Conservation (phyloP, 805 yeast genomes). For the Wickerhamomyces strasburgensis region DNA sequence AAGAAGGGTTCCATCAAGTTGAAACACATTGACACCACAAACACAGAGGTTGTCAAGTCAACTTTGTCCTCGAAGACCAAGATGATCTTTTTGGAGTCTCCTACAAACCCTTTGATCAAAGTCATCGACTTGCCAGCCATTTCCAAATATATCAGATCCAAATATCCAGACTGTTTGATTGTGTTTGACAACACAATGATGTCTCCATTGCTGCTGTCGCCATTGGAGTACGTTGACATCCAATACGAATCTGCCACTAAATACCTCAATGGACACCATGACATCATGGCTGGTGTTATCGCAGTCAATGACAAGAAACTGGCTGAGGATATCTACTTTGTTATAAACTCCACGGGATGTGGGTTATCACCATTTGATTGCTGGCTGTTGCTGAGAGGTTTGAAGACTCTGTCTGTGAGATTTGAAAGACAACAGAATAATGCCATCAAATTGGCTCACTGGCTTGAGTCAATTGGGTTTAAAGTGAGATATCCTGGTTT, state of each 20-base stretch:
- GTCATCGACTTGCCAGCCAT: conserved; percentile 75
- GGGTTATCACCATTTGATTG: conserved; percentile 91
- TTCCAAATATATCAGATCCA: conserved; percentile 57
- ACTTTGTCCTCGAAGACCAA: conserved; percentile 55
- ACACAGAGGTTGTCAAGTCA: conserved; percentile 53
- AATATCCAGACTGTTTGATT: conserved; percentile 62
- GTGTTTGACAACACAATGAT: conserved; percentile 97
- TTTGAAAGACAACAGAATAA: conserved; percentile 85
- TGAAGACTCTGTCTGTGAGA: conserved; percentile 82
- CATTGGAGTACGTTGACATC: conserved; percentile 81
- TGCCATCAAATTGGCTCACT: conserved; percentile 69
- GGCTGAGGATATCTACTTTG: conserved; percentile 66
- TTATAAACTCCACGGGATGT: conserved; percentile 85
- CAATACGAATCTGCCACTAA: conserved; percentile 94
- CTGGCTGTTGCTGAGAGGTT: conserved; percentile 84
- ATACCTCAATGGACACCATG: conserved; percentile 91
- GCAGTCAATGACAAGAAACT: conserved; percentile 62
- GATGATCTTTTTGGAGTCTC: conserved; percentile 82
- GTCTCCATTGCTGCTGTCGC: conserved; percentile 84
- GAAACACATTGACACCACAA: conserved; percentile 77
- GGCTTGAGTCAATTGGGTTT: conserved; percentile 55
- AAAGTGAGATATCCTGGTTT: conserved; percentile 85
- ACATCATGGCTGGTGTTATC: conserved; percentile 91
- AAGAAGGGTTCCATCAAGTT: conserved; percentile 61
- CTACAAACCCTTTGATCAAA: conserved; percentile 90